These are phyloP conservation scores for Iberis pinnata DNA, from an alignment of 345 rosid genomes.

Conservation along the genomic window DNA sequence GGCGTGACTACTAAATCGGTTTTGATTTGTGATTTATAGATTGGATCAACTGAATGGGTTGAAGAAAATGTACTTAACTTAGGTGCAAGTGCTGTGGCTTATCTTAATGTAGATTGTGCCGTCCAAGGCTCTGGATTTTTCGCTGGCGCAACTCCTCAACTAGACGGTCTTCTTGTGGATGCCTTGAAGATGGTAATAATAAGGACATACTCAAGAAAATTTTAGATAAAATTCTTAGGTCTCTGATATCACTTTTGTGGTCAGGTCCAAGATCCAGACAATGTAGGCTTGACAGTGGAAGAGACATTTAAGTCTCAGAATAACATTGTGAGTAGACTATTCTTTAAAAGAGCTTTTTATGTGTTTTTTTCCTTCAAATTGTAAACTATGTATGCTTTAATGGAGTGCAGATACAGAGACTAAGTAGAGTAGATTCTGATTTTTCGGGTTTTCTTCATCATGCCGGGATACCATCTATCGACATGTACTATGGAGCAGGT, in stretches of 20 bases:
- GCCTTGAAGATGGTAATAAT: conserved; percentile 58
- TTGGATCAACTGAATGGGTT: conserved; percentile 98
- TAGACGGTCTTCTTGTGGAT: conserved; percentile 66
- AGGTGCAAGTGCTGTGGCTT: conserved; percentile 79
- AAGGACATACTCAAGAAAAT: not conserved
- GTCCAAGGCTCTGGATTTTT: conserved; percentile 95
- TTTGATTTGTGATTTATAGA: conserved; percentile 33
- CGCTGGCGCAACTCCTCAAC: conserved; percentile 79
- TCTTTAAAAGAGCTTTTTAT: not conserved
- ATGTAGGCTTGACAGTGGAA: conserved; percentile 44
- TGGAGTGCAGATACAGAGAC: conserved; percentile 68
- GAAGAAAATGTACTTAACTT: conserved; percentile 78
- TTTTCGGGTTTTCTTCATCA: conserved; percentile 92
- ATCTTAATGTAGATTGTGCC: conserved; percentile 95
- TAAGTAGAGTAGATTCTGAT: conserved; percentile 81
- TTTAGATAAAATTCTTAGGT: not conserved
- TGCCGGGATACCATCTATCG: conserved; percentile 83
- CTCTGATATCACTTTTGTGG: conserved; percentile 6
- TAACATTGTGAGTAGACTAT: conserved; percentile 24
- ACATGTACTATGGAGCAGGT: conserved; percentile 92
- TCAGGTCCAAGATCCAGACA: conserved; percentile 83
- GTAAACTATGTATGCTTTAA: conserved; percentile 5
- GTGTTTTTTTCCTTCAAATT: not conserved
- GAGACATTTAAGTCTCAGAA: conserved; percentile 53
- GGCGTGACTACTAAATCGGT: not conserved